Evolutionary conservation across 164 flowering plant genomes (phyloP).

Genomic region (Annona squamosa): DNA sequence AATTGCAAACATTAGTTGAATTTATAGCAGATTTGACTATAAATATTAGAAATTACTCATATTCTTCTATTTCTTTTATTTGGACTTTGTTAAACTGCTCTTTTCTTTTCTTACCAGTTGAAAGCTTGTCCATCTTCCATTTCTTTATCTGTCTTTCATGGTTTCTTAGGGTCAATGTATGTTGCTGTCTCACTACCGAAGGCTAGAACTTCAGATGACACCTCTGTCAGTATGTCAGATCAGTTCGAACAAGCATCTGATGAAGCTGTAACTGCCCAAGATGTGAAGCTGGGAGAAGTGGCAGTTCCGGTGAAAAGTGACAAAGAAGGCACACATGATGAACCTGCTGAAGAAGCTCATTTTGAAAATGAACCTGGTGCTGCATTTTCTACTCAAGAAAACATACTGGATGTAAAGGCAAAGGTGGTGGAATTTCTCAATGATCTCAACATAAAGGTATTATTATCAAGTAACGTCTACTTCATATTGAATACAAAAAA

Average conservation of each 20-base stretch:
- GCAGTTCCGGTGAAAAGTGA: not conserved
- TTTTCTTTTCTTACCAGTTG: not conserved
- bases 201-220: constrained; percentile 2
- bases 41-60: no score
- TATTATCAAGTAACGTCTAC: no score
- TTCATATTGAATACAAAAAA: no score
- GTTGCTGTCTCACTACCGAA: not conserved
- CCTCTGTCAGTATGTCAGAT: not conserved
- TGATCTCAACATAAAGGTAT: not conserved
- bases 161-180: not conserved
- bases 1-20: no score
- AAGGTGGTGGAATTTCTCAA: not conserved
- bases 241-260: not conserved
- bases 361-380: not conserved
- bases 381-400: not conserved
- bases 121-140: not conserved
- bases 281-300: not conserved
- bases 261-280: not conserved
- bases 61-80: not conserved
- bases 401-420: not conserved
- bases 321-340: no score
- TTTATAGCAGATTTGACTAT: no score
- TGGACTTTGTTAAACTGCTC: not conserved
- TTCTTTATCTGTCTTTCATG: not conserved
- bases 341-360: not conserved